phyloP scores from a whole-genome alignment of 306 rosid species.

The Pyrus betulifolia region DNA sequence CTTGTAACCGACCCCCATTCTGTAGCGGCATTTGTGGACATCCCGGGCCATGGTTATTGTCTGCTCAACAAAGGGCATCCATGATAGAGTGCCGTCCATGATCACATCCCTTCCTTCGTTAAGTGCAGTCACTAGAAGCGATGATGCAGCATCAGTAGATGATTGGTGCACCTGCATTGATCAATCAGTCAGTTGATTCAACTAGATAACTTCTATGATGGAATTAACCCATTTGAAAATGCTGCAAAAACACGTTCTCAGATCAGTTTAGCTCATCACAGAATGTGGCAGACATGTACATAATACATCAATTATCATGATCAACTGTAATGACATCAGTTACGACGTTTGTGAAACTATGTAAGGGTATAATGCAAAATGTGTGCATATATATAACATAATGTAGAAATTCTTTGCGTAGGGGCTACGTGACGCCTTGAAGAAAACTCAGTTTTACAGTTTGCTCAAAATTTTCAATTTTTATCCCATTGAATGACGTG shows the following conservation, averaged over 20 bases:
- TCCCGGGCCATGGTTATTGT: slow-evolving; percentile 75
- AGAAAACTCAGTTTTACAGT: background rate
- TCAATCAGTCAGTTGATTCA: background rate
- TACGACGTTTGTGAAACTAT: background rate
- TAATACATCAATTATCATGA: background rate
- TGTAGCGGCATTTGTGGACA: slow-evolving; percentile 62
- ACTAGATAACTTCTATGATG: background rate
- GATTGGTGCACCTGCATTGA: slow-evolving; percentile 66
- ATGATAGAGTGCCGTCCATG: slow-evolving; percentile 85
- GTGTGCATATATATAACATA: background rate
- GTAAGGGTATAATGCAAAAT: background rate
- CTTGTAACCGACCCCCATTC: slow-evolving; percentile 90
- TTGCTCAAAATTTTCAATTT: no score
- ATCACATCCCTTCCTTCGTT: slow-evolving; percentile 89
- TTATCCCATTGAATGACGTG: background rate
- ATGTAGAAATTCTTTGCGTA: background rate
- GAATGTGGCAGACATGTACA: background rate
- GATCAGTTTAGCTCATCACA: background rate
- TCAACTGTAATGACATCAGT: background rate
- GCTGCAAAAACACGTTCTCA: background rate
- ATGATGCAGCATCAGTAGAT: slow-evolving; percentile 84
- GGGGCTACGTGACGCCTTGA: background rate
- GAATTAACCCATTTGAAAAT: background rate
- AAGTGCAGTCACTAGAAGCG: slow-evolving; percentile 75
- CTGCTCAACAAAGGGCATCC: slow-evolving; percentile 83